phyloP scores from a whole-genome alignment of 2,329 filamentous ascomycete species.

The Penicillium sp. region DNA sequence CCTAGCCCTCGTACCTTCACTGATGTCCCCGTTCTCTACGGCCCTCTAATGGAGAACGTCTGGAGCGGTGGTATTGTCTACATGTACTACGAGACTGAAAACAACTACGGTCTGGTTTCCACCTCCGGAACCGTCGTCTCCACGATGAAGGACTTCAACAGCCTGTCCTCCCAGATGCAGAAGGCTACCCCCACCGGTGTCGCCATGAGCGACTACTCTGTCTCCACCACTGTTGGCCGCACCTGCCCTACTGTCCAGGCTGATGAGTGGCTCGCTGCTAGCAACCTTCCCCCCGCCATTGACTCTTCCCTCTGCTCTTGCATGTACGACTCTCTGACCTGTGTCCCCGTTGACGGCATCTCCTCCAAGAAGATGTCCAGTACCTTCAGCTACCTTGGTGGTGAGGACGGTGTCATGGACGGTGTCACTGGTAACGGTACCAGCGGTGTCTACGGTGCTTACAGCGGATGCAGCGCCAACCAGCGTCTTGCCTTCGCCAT shows the following conservation, averaged over 20 bases:
- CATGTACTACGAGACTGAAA: slow-evolving; percentile 93
- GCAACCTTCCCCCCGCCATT: slow-evolving; percentile 75
- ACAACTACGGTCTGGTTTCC: slow-evolving; percentile 72
- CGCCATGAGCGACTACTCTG: slow-evolving; percentile 66
- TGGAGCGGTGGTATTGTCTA: slow-evolving; percentile 98
- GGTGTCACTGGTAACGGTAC: slow-evolving; percentile 43
- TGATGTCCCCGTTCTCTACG: slow-evolving; percentile 81
- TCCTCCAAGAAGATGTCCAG: slow-evolving; percentile 60
- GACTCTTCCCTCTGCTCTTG: slow-evolving; percentile 79
- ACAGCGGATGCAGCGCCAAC: slow-evolving; percentile 48
- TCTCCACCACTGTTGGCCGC: slow-evolving; percentile 67
- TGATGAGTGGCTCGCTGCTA: slow-evolving; percentile 65
- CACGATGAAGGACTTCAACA: slow-evolving; percentile 72
- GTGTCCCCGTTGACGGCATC: slow-evolving; percentile 63
- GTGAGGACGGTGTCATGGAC: slow-evolving; percentile 34
- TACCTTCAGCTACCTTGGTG: slow-evolving; percentile 63
- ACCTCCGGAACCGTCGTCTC: slow-evolving; percentile 64
- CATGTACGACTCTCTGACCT: slow-evolving; percentile 75
- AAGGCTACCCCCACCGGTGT: slow-evolving; percentile 67
- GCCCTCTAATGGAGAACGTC: slow-evolving; percentile 75
- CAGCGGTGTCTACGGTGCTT: slow-evolving; percentile 48
- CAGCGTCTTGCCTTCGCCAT: slow-evolving; percentile 50
- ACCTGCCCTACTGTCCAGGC: slow-evolving; percentile 67
- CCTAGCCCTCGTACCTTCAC: slow-evolving; percentile 73
- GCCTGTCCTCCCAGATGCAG: slow-evolving; percentile 69